Base-by-base conservation (phyloP, 768 basidiomycete genomes). In the Mycena alexandri region DNA sequence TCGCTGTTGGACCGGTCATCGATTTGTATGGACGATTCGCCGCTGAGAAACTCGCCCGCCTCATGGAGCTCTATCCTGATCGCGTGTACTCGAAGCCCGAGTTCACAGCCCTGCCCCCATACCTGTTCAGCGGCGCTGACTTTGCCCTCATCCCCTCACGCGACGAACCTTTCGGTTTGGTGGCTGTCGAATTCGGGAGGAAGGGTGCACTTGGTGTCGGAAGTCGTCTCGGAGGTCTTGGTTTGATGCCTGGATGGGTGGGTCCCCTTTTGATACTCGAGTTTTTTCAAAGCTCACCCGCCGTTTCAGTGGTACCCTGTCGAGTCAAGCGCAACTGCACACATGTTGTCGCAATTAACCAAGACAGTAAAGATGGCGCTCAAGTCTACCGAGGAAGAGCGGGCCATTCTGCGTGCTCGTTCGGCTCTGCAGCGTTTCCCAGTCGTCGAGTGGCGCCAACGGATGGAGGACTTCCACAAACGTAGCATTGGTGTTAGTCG, bases 241-340 rank as follows among this genome's bases (percentile, higher is more conserved):
- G 96, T 79, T 83, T 98, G 66, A 98, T 98, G 96, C 96, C 96
- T 76, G 96, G 95, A 81, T 97, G 96, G 96, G 94, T 95, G 76
- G 74, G 91, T 85, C 1, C 21, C 38, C 38, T 38, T 29, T 66
- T 47, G 17, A 59, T 24, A 41, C 16, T 16, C 17, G 12, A 42
- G 43, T 12, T 71, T 29, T 8, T 21, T 66, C 61, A n/a, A n/a
- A n/a, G 38, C 42, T 67, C 38, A 62, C 38, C 34, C 61, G 9
- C 61, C 1, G 65, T 63, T 65, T 17, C 70, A 95, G 94, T 98
- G 96, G 96, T 97, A 95, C 86, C 96, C 96, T 54, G 96, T 98
- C 44, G 95, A 97, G 80, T 97, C 95, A 0, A 95, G 84, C 69
- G 91, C 96, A 29, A 96, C 95, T 7, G 91, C 90, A 42, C 96